phyloP scores from a whole-genome alignment of 2,329 filamentous ascomycete species.

The Monascus ruber region DNA sequence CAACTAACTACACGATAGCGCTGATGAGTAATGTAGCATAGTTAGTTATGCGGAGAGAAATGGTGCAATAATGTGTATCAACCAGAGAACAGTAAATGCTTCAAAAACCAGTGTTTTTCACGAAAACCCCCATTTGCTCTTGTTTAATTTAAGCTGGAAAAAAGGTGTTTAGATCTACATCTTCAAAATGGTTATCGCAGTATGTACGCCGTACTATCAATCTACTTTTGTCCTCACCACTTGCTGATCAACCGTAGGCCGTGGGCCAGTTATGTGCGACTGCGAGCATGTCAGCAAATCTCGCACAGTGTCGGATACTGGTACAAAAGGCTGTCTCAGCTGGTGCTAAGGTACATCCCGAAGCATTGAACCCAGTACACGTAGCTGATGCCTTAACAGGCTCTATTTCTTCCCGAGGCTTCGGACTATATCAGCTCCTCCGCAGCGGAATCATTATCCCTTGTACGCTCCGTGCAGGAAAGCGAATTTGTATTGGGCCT shows the following conservation, averaged over 20 bases:
- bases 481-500: conserved; percentile 70
- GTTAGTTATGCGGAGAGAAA: too few species aligned
- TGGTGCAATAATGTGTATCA: too few species aligned
- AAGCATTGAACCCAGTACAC: background rate
- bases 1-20: too few species aligned
- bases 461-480: conserved; percentile 54
- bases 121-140: too few species aligned
- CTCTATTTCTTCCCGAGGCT: conserved; percentile 86
- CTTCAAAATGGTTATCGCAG: conserved; percentile 18
- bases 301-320: conserved; percentile 63
- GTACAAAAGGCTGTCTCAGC: conserved; percentile 61
- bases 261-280: conserved; percentile 86
- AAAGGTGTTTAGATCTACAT: background rate
- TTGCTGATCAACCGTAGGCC: too few species aligned
- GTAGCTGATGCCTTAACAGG: conserved; percentile 30
- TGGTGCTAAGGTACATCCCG: conserved; percentile 57
- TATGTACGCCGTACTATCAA: conserved; percentile 4
- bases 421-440: conserved; percentile 73
- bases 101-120: too few species aligned
- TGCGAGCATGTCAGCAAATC: conserved; percentile 63
- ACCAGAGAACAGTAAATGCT: too few species aligned
- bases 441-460: conserved; percentile 54
- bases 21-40: too few species aligned
- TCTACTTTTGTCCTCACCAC: background rate
- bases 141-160: too few species aligned